phyloP scores from a whole-genome alignment of 768 basidiomycete genomes.

The Trametes punicea region DNA sequence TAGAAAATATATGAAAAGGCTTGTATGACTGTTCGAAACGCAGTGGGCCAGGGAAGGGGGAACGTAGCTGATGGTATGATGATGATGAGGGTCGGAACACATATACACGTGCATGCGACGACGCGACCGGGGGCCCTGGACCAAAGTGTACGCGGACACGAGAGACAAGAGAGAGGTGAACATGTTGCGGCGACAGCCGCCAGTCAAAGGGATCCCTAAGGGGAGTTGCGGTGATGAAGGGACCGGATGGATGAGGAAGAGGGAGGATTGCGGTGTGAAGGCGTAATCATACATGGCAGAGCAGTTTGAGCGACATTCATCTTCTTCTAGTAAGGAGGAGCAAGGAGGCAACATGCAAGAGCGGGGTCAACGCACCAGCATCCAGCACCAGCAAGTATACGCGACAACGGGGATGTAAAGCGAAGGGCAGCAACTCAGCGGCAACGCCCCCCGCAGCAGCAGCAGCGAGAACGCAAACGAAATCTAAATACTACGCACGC shows the following conservation, averaged over 20 bases:
- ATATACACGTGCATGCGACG: slow-evolving; percentile 9
- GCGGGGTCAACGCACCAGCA: background rate
- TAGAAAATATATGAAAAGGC: too few species aligned
- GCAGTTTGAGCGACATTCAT: background rate
- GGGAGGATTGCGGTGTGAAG: background rate
- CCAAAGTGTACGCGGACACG: background rate
- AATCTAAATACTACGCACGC: background rate
- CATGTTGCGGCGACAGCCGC: slow-evolving; percentile 1
- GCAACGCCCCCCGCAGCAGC: background rate
- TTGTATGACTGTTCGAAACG: background rate
- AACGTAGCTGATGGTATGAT: background rate
- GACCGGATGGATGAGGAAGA: background rate
- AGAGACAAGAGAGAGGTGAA: background rate
- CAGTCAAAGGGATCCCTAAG: background rate
- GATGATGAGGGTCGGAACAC: background rate
- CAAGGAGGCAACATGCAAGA: slow-evolving; percentile 3
- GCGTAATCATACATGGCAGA: slow-evolving; percentile 7
- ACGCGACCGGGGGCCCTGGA: background rate
- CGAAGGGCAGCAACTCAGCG: background rate
- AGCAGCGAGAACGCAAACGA: background rate
- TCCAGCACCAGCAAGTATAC: background rate
- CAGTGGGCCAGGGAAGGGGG: background rate
- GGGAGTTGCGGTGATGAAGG: background rate
- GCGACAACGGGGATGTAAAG: background rate
- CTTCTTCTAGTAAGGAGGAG: slow-evolving; percentile 13